These are phyloP conservation scores for Syzygium aqueum DNA, from an alignment of 345 rosid species.

Conservation along the genomic window DNA sequence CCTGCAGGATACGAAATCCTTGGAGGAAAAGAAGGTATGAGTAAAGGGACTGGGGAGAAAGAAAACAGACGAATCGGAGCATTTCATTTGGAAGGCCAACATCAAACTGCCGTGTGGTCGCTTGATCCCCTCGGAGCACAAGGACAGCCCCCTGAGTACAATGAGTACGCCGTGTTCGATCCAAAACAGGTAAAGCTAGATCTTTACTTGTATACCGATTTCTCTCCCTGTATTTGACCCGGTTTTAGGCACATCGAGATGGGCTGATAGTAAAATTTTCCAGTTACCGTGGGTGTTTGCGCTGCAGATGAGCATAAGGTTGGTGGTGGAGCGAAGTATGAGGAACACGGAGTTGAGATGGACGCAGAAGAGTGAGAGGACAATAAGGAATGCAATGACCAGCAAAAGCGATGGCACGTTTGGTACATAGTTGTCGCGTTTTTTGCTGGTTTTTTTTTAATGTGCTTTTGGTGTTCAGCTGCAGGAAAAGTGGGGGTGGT, in stretches of 20 bases:
- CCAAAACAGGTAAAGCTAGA: constrained; percentile 45
- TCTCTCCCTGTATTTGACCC: neutral
- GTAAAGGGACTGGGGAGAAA: constrained; percentile 71
- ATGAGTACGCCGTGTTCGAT: constrained; percentile 74
- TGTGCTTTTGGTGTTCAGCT: neutral
- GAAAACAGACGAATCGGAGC: constrained; percentile 65
- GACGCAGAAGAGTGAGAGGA: constrained; percentile 16
- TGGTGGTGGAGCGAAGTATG: constrained; percentile 67
- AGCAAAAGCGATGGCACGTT: neutral
- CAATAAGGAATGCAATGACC: neutral
- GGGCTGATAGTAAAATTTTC: no score
- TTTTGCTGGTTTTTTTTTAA: neutral
- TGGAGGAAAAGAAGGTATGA: constrained; percentile 57
- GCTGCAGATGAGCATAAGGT: constrained; percentile 50
- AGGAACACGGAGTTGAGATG: constrained; percentile 31
- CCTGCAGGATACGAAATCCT: constrained; percentile 34
- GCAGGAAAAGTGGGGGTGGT: neutral
- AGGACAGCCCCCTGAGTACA: constrained; percentile 61
- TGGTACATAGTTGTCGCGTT: neutral
- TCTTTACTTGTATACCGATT: neutral
- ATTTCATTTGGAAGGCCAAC: constrained; percentile 47
- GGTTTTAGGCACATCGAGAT: neutral
- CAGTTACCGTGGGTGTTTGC: neutral
- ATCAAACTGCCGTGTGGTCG: constrained; percentile 73
- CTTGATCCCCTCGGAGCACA: constrained; percentile 45